phyloP scores from a whole-genome alignment of 1,284 basidiomycete genomes.

The Quambalaria eucalypti region DNA sequence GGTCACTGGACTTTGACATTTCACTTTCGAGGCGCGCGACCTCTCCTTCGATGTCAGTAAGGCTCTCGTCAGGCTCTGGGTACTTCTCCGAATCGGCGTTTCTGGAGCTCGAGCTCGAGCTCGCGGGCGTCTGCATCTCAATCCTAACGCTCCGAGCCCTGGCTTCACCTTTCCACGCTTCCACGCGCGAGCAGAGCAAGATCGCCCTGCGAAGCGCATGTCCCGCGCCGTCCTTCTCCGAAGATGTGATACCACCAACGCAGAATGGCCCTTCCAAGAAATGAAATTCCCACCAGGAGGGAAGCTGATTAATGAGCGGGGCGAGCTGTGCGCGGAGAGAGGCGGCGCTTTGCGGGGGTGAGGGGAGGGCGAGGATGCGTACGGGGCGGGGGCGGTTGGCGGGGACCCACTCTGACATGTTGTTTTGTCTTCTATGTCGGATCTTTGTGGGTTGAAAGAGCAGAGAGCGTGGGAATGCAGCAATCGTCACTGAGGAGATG shows the following conservation, averaged over 20 bases:
- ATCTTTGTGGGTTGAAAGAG: no score
- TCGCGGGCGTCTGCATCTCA: not conserved
- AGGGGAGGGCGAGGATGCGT: not conserved
- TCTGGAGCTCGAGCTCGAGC: not conserved
- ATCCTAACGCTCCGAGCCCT: not conserved
- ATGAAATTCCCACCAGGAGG: not conserved
- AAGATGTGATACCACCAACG: not conserved
- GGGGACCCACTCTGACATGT: not conserved
- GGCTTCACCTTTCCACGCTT: not conserved
- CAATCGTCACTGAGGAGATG: no score
- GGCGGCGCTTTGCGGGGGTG: not conserved
- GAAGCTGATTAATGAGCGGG: not conserved
- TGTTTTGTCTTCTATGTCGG: no score
- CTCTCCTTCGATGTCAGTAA: not conserved
- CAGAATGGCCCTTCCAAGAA: not conserved
- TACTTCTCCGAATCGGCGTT: not conserved
- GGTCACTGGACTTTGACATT: no score
- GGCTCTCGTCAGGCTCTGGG: not conserved
- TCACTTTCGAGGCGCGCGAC: no score
- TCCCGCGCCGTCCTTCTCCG: not conserved
- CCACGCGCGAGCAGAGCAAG: not conserved
- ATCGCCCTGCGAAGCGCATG: not conserved
- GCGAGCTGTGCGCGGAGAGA: not conserved
- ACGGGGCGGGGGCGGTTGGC: not conserved
- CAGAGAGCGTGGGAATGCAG: no score